phyloP scores from a whole-genome alignment of 169 alveolate species.

The Cryptosporidium sp. region DNA sequence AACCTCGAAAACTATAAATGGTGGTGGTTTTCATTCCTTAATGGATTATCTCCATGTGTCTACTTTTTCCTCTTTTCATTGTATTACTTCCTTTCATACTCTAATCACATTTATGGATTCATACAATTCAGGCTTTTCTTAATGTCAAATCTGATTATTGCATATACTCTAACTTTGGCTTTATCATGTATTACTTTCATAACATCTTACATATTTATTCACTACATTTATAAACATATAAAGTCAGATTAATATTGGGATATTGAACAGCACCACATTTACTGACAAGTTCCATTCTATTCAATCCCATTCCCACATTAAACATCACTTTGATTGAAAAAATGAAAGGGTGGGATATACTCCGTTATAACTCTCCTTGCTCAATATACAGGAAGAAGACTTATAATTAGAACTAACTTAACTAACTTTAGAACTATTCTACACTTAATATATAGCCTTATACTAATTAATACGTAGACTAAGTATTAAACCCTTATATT shows the following conservation, averaged over 20 bases:
- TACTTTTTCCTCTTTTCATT: constrained; percentile 56
- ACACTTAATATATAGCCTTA: constrained; percentile 4
- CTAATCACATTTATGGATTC: constrained; percentile 59
- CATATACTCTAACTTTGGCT: constrained; percentile 40
- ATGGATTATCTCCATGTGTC: constrained; percentile 67
- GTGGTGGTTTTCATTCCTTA: constrained; percentile 73
- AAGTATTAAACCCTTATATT: constrained; percentile 11
- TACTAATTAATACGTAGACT: constrained; percentile 17
- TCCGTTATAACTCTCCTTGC: background rate
- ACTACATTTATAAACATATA: constrained; percentile 62
- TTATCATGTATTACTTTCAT: constrained; percentile 49
- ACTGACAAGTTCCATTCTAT: background rate
- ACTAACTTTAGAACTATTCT: background rate
- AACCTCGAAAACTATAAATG: constrained; percentile 70
- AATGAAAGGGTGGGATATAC: background rate
- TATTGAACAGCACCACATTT: background rate
- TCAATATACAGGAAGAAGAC: background rate
- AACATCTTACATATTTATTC: constrained; percentile 46
- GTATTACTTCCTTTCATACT: constrained; percentile 42
- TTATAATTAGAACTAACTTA: constrained; percentile 1
- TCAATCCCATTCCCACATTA: background rate
- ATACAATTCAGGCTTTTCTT: constrained; percentile 46
- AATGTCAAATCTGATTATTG: constrained; percentile 27
- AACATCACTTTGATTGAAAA: background rate
- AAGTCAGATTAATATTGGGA: constrained; percentile 46